Evolutionary conservation across 1,284 basidiomycete genomes (phyloP).

Genomic region (Acaromyces ingoldii): DNA sequence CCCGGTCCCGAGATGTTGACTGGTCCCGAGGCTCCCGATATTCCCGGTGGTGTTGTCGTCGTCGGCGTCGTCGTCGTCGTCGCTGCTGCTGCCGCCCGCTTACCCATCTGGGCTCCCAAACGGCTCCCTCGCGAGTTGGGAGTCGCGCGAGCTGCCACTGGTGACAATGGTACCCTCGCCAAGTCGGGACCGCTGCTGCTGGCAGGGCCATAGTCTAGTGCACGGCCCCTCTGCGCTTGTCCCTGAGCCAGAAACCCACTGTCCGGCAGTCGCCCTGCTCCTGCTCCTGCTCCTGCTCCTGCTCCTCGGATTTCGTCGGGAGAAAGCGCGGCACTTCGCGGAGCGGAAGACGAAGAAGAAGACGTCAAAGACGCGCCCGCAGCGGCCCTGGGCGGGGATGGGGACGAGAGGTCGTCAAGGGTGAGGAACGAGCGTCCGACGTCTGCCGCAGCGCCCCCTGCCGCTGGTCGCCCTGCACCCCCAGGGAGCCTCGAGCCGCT

Average conservation of each 20-base stretch:
- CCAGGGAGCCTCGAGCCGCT: too few relatives aligned
- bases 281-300: not conserved
- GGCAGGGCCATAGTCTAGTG: not conserved
- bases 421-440: not conserved
- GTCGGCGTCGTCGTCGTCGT: too few relatives aligned
- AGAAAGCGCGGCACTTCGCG: not conserved
- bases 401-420: not conserved
- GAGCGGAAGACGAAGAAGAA: not conserved
- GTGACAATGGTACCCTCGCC: not conserved
- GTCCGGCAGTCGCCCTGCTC: not conserved
- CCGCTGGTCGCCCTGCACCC: too few relatives aligned
- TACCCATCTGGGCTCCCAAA: constrained; percentile 4
- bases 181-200: not conserved
- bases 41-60: too few relatives aligned
- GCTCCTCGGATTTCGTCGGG: not conserved
- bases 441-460: too few relatives aligned
- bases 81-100: not conserved
- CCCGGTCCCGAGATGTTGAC: too few relatives aligned
- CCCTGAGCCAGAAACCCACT: not conserved
- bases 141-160: not conserved
- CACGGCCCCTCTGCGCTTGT: not conserved
- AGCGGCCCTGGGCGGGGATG: not conserved
- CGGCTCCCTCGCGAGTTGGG: not conserved
- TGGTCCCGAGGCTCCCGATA: too few relatives aligned
- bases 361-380: not conserved